Evolutionary conservation across 2,329 filamentous ascomycete genomes (phyloP).

Genomic region (Dactylellina sp.): DNA sequence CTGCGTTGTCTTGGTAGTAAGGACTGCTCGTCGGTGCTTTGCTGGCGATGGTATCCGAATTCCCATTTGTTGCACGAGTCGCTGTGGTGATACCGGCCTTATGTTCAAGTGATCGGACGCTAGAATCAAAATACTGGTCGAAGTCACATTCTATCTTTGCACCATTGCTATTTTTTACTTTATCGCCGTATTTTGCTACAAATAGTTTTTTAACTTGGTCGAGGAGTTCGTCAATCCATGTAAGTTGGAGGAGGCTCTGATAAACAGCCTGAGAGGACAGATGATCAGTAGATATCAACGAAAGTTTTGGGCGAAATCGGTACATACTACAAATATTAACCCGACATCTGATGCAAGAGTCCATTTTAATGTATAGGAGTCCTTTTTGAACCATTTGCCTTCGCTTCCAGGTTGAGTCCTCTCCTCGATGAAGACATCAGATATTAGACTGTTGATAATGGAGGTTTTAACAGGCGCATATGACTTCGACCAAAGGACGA

Average conservation of each 20-base stretch:
- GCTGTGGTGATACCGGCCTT: slow-evolving; percentile 62
- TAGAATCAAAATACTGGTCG: slow-evolving; percentile 93
- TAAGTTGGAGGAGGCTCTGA: slow-evolving; percentile 91
- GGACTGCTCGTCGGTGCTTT: neutral
- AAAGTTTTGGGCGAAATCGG: slow-evolving; percentile 19
- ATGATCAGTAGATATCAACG: slow-evolving; percentile 39
- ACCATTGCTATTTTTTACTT: slow-evolving; percentile 82
- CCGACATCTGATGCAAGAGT: slow-evolving; percentile 91
- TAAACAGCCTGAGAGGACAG: slow-evolving; percentile 80
- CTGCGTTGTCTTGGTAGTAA: slow-evolving; percentile 6
- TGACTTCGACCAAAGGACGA: slow-evolving; percentile 93
- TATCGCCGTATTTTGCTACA: slow-evolving; percentile 86
- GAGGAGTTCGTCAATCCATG: slow-evolving; percentile 96
- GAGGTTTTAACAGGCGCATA: slow-evolving; percentile 83
- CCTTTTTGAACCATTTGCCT: slow-evolving; percentile 80
- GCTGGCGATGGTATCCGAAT: neutral
- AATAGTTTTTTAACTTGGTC: slow-evolving; percentile 96
- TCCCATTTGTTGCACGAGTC: slow-evolving; percentile 1
- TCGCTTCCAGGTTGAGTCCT: slow-evolving; percentile 73
- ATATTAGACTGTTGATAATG: slow-evolving; percentile 93
- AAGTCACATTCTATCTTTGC: slow-evolving; percentile 86
- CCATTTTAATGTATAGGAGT: slow-evolving; percentile 96
- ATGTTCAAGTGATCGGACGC: slow-evolving; percentile 82
- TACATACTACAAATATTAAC: slow-evolving; percentile 88
- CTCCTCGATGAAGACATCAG: slow-evolving; percentile 97